phyloP scores from a whole-genome alignment of 371 early-diverging fungal species.

The Coemansia sp. region DNA sequence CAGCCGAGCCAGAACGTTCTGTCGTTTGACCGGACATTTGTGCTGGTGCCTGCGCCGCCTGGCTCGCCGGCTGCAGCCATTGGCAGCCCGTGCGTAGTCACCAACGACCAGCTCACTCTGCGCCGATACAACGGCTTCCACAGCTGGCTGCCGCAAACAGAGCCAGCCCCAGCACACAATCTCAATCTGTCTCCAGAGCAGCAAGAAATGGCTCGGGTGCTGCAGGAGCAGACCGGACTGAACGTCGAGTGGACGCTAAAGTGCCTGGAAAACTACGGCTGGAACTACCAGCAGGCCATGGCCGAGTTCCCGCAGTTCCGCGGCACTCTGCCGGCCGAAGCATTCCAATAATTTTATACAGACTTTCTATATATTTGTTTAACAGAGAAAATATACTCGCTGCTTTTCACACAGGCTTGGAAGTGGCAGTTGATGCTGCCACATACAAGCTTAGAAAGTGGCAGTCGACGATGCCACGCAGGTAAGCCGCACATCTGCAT shows the following conservation, averaged over 20 bases:
- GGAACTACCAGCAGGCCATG: constrained; percentile 48
- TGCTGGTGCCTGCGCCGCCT: constrained; percentile 36
- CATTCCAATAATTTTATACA: constrained; percentile 25
- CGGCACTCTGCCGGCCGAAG: constrained; percentile 35
- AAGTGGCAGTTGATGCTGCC: not conserved
- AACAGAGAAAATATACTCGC: no score
- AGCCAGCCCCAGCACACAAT: constrained; percentile 1
- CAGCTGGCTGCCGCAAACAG: constrained; percentile 23
- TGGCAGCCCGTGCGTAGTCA: constrained; percentile 48
- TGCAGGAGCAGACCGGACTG: constrained; percentile 42
- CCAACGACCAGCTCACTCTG: constrained; percentile 45
- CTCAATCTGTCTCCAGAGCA: constrained; percentile 40
- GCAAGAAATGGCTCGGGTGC: constrained; percentile 43
- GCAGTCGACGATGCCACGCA: constrained; percentile 55
- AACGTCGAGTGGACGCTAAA: constrained; percentile 51
- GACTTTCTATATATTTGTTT: no score
- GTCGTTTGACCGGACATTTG: constrained; percentile 50
- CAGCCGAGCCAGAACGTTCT: constrained; percentile 10
- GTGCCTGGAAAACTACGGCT: constrained; percentile 47
- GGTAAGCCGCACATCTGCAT: constrained; percentile 68
- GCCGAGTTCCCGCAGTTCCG: constrained; percentile 46
- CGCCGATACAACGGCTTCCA: constrained; percentile 48
- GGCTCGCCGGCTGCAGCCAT: constrained; percentile 38
- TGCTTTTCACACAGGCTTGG: not conserved
- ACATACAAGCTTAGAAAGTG: not conserved